These are phyloP conservation scores for Powellomyces hirtus DNA, from an alignment of 192 early-diverging fungal genomes.

Conservation along the genomic window DNA sequence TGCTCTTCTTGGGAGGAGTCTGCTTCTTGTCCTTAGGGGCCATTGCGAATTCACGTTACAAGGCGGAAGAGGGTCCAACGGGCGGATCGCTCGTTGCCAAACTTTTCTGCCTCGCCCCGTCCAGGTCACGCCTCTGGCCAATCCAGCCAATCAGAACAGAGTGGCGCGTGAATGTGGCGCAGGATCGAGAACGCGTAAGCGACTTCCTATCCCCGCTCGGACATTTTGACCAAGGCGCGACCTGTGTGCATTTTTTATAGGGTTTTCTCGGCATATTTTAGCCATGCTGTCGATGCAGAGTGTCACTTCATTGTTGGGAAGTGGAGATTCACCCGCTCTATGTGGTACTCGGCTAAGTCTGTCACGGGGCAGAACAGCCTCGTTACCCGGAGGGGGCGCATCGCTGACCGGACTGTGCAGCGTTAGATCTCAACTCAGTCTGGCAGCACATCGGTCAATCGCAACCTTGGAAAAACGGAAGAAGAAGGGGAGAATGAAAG, in stretches of 20 bases:
- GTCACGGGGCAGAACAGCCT: neutral
- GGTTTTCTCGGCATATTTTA: too few species aligned
- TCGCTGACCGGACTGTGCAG: conserved; percentile 1
- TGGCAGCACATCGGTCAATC: too few species aligned
- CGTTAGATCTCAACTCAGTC: too few species aligned
- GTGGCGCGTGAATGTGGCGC: neutral
- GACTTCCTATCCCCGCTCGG: neutral
- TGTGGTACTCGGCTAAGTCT: neutral
- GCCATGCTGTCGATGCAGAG: too few species aligned
- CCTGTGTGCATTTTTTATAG: neutral
- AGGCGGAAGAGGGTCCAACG: neutral
- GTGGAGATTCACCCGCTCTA: neutral
- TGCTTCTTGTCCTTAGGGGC: conserved; percentile 28
- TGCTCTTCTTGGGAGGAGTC: conserved; percentile 42
- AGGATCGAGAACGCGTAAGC: neutral
- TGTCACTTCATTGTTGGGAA: too few species aligned
- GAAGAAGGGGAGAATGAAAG: too few species aligned
- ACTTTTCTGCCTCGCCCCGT: too few species aligned
- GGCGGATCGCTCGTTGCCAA: too few species aligned
- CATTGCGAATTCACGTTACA: conserved; percentile 16
- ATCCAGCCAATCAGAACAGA: neutral
- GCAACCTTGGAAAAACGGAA: too few species aligned
- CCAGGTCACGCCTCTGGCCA: too few species aligned
- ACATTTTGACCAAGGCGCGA: neutral
- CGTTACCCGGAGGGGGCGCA: neutral